A percentile compares a stretch with the other conserved stretches of the same genome.
phyloP scores from a whole-genome alignment of 805 yeast genomes.

The Teunomyces aglyptinius region DNA sequence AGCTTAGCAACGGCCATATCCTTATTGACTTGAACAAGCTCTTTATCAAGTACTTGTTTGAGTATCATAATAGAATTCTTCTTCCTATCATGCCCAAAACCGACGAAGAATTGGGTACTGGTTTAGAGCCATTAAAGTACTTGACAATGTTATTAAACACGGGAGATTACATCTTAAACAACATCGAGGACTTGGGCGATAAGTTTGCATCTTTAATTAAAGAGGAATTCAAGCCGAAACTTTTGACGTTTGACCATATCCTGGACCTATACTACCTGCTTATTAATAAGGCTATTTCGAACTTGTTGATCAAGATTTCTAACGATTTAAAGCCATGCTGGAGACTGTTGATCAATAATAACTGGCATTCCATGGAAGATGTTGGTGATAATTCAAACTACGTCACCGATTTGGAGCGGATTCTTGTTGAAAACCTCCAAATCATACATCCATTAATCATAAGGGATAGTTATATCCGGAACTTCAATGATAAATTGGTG shows the following conservation, averaged over 20 bases:
- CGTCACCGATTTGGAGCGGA: slow-evolving; percentile 53
- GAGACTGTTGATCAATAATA: slow-evolving; percentile 75
- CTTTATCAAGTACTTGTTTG: slow-evolving; percentile 63
- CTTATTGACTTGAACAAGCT: slow-evolving; percentile 55
- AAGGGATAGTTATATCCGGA: slow-evolving; percentile 68
- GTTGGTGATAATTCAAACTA: slow-evolving; percentile 74
- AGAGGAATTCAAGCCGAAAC: slow-evolving; percentile 32
- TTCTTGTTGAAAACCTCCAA: slow-evolving; percentile 45
- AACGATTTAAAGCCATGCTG: slow-evolving; percentile 66
- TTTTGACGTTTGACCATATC: slow-evolving; percentile 53
- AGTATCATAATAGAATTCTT: slow-evolving; percentile 34
- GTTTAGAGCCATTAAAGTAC: slow-evolving; percentile 62
- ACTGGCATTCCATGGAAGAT: slow-evolving; percentile 66
- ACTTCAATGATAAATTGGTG: slow-evolving; percentile 71
- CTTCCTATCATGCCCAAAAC: slow-evolving; percentile 41
- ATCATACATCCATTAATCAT: slow-evolving; percentile 57
- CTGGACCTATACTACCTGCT: slow-evolving; percentile 55
- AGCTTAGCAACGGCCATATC: slow-evolving; percentile 39
- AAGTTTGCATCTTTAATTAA: slow-evolving; percentile 44
- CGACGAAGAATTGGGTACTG: slow-evolving; percentile 42
- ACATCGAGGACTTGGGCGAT: slow-evolving; percentile 74
- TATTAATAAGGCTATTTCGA: slow-evolving; percentile 55
- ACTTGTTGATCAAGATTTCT: slow-evolving; percentile 57
- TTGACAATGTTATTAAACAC: slow-evolving; percentile 78
- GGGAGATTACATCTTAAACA: slow-evolving; percentile 82